Conservation (phyloP, 139 green algal genomes). For the Volvox reticuliferus region DNA sequence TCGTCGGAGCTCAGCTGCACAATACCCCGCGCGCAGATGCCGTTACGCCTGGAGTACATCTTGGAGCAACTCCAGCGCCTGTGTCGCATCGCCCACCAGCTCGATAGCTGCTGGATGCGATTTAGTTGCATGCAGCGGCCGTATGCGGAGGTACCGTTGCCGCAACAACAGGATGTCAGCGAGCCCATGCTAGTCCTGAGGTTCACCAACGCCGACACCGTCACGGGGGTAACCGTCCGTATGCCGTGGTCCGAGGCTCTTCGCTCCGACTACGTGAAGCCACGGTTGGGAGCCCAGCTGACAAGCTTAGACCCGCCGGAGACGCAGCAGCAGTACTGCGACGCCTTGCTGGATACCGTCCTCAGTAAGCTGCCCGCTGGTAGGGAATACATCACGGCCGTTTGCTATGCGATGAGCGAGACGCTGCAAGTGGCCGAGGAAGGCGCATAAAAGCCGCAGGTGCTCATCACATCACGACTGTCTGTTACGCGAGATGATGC, state of each 20-base stretch:
- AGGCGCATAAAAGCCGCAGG: neutral
- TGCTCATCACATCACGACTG: no score
- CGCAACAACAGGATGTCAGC: neutral
- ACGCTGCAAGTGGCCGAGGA: conserved; percentile 6
- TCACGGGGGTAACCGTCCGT: neutral
- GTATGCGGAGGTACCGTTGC: neutral
- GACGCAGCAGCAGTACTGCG: conserved; percentile 9
- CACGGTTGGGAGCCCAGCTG: neutral
- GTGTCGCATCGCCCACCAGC: neutral
- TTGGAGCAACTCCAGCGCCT: conserved; percentile 18
- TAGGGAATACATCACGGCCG: neutral
- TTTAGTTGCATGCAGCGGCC: conserved; percentile 30
- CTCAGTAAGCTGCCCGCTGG: conserved; percentile 3
- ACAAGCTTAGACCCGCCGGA: neutral
- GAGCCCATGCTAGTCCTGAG: neutral
- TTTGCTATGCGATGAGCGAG: conserved; percentile 36
- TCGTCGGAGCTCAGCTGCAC: conserved; percentile 2
- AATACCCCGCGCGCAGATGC: neutral
- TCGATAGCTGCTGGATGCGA: conserved; percentile 25
- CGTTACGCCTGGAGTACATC: neutral
- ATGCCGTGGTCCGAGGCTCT: conserved; percentile 20
- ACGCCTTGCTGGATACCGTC: neutral
- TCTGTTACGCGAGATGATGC: no score
- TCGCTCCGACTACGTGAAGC: neutral
- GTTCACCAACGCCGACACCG: conserved; percentile 27